Base-by-base conservation (phyloP, 192 early-diverging fungal genomes). In the Phlyctochytrium arcticum region DNA sequence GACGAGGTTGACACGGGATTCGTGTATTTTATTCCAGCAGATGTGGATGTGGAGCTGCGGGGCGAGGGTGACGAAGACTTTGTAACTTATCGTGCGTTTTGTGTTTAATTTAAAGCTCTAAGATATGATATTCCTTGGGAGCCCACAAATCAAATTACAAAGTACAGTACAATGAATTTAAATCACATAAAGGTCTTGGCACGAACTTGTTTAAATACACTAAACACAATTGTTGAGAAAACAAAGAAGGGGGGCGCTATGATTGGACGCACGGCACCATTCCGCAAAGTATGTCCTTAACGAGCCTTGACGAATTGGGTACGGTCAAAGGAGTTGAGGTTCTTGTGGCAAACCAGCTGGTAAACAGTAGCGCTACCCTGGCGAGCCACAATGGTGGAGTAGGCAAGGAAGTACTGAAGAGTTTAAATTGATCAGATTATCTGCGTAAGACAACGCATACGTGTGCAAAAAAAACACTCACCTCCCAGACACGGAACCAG, bases 341-440 rank as follows among this genome's bases (percentile, higher is more conserved):
- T 98, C 88, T 98, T 98, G 89, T 95, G 92, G 49, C 86, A 86
- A 48, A 93, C 81, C 70, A 98, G 90, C 83, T 96, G 93, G 89
- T 90, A 98, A 78, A 90, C 91, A 34, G 94, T 98, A 24, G 96
- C 90, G 73, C 87, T 90, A 17, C 96, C 96, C 82, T 98, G 96
- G 70, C 96, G 88, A 46, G 94, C 89, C 59, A 96, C 85, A 67
- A 98, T 96, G 62, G 89, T 85, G 44, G 92, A 95, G 90, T 92
- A 98, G 49, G 92, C 90, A 64, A 98, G 87, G 88, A 98, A 98
- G 75, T 95, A 64, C 76, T 78, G 47, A 37, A 23, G 49, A 59
- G 10, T 0, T 24, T 54, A 3, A 68, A n/a, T n/a, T n/a, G n/a
- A n/a, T 46, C 29, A 3, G 55, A 61, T 10, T 46, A 8, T 23